Percentiles rank a stretch among this genome's conserved stretches.
phyloP scores from a whole-genome alignment of 169 alveolate genomes.

The Miamiensis avidus region DNA sequence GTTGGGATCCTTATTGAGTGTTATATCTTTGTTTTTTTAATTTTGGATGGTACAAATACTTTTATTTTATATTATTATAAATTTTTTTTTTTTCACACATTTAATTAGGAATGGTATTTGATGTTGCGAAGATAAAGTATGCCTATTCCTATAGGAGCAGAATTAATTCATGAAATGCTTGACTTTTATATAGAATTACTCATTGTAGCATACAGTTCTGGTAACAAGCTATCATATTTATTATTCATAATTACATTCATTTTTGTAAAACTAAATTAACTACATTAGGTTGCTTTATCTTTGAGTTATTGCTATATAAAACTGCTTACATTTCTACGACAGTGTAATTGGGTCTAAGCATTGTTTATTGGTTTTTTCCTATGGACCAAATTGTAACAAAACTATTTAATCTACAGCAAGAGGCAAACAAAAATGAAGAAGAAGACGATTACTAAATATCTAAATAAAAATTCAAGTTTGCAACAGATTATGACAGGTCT shows the following conservation, averaged over 20 bases:
- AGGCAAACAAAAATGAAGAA: conserved; percentile 10
- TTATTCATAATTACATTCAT: too few relatives aligned
- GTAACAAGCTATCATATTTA: neutral
- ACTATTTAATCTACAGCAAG: too few relatives aligned
- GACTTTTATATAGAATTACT: neutral
- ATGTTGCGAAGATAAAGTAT: neutral
- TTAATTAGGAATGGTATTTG: neutral
- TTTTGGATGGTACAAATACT: neutral
- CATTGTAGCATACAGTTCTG: neutral
- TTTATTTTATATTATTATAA: too few relatives aligned
- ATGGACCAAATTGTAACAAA: neutral
- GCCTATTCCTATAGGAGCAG: neutral
- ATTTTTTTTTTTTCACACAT: neutral
- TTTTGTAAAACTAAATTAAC: too few relatives aligned
- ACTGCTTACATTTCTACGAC: neutral
- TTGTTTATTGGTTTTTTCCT: neutral
- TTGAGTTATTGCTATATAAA: neutral
- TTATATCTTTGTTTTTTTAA: neutral
- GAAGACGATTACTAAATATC: neutral
- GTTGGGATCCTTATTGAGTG: neutral
- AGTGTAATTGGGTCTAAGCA: neutral
- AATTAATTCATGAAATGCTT: neutral
- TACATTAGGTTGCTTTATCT: neutral
- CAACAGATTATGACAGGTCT: neutral
- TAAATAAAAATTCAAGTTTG: neutral